Base-by-base conservation (phyloP, 208 protist genomes). In the Strigomonas culicis region DNA sequence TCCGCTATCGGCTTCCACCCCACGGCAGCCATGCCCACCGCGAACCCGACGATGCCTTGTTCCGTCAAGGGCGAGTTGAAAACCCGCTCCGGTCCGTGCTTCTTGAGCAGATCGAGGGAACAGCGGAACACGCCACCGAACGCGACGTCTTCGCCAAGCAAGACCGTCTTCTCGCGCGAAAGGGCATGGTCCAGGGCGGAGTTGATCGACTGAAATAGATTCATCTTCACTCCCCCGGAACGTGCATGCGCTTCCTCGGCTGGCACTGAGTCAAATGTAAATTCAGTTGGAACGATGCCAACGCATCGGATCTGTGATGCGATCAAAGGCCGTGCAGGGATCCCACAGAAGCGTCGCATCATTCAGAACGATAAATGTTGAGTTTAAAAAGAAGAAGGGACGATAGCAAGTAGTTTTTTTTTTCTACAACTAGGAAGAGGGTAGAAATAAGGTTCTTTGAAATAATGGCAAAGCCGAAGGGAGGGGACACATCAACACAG, bases 51-150 rank as follows among this genome's bases (percentile, higher is more conserved):
- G 58, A 99, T 98, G 25, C 94, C 98, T 76, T 99, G 98, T 77
- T 99, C 97, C 46, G 82, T 96, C 7, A 99, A 74, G 24, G 98
- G 97, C 3, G 97, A 98, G 75, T 99, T 98, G 77, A 99, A 99
- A 6, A 99, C 97, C 32, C 97, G 76, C 51, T 86, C 70, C 24
- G 81, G 75, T 2, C 97, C 97, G 70, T 96, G 82, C 68, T 94
- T 90, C 44, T 97, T 88, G 30, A 41, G 62, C 27, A 96, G 74
- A 30, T 83, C 85, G 28, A 93, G 57, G 22, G 88, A 88, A 79
- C 93, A 98, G 47, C 98, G 82, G 70, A 99, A 99, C 6, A 99
- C 98, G 43, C 98, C 98, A 53, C 98, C 98, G 78, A 99, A 99
- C 21, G 88, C 93, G 27, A 99, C 97, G 77, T 99, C 98, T 66